Base-by-base conservation (phyloP, 2,329 filamentous ascomycete species). In the Lizonia empirigonia region DNA sequence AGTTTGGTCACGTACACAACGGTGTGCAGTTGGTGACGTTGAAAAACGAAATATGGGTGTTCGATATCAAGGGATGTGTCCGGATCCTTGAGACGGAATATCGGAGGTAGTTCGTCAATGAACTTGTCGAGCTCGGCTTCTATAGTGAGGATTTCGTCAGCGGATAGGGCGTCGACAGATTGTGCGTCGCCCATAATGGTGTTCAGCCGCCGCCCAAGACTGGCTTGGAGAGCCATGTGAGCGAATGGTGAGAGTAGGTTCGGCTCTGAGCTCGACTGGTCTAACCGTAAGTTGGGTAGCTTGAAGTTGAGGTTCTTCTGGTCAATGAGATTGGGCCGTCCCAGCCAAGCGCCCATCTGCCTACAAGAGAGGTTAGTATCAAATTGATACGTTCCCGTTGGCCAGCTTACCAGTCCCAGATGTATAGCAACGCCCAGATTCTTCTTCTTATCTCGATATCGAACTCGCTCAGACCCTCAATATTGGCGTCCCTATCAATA, bases 371-470 rank as follows among this genome's bases (percentile, higher is more conserved):
- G 9, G 34, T 50, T 5, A 56, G 42, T 12, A n/a, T 13, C 16
- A 40, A 23, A 10, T 7, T 19, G 8, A 9, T 2, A 15, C 10
- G 7, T 7, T 4, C 9, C 5, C 10, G 15, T 5, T 9, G 7
- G 9, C 18, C 18, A 18, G 59, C 67, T 60, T 66, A 78, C 77
- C 77, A 79, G 44, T 80, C 78, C 78, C 78, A 81, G 29, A 74
- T 56, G 53, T 77, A 79, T 10, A 80, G 57, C 19, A 80, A 62
- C 30, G 73, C 73, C 78, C 78, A 80, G 4, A 79, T 48, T 4
- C 78, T 72, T 49, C 76, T 69, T 48, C 77, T 69, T 61, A 80
- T 79, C 54, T 80, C 78, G 6, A 71, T 65, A 12, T 80, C 77
- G 49, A 78, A 80, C 29, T 80, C 77, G 3, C 71, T 71, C 24